phyloP scores from a whole-genome alignment of 768 basidiomycete genomes.

The Macrolepiota fuliginosa region DNA sequence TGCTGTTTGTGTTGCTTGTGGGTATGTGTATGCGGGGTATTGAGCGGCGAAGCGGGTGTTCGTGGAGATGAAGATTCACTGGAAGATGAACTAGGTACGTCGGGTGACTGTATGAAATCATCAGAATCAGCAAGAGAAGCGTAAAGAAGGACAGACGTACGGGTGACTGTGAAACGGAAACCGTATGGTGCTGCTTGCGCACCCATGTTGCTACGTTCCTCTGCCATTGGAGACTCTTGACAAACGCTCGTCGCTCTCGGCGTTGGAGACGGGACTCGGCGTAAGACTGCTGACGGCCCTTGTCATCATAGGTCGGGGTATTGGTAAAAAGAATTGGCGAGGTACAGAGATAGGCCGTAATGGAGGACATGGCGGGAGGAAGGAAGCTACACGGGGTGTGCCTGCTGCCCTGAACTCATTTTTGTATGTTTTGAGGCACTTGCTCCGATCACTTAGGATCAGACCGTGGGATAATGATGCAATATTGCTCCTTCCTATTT shows the following conservation, averaged over 20 bases:
- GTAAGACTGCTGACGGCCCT: slow-evolving; percentile 42
- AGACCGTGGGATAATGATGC: slow-evolving; percentile 6
- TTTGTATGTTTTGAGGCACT: slow-evolving; percentile 9
- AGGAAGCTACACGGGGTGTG: slow-evolving; percentile 9
- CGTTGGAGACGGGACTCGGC: slow-evolving; percentile 45
- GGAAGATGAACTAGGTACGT: neutral
- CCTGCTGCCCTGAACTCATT: slow-evolving; percentile 1
- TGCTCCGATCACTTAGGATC: slow-evolving; percentile 16
- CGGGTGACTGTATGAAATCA: neutral
- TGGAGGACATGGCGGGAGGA: slow-evolving; percentile 17
- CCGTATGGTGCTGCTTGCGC: neutral
- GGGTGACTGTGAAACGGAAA: neutral
- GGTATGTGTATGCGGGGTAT: slow-evolving; percentile 11
- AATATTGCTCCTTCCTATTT: neutral
- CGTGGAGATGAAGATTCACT: slow-evolving; percentile 11
- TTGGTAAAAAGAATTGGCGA: slow-evolving; percentile 26
- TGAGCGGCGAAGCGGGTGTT: slow-evolving; percentile 9
- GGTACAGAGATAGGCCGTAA: slow-evolving; percentile 23
- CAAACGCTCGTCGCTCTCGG: slow-evolving; percentile 49
- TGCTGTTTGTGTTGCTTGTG: neutral
- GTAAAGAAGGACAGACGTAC: neutral
- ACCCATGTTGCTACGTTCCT: slow-evolving; percentile 4
- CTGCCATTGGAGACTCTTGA: slow-evolving; percentile 36
- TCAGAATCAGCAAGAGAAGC: neutral
- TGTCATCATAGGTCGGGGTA: slow-evolving; percentile 33